Base-by-base conservation (phyloP, 1,139 yeast genomes). In the Entelexis sorbosivorans region DNA sequence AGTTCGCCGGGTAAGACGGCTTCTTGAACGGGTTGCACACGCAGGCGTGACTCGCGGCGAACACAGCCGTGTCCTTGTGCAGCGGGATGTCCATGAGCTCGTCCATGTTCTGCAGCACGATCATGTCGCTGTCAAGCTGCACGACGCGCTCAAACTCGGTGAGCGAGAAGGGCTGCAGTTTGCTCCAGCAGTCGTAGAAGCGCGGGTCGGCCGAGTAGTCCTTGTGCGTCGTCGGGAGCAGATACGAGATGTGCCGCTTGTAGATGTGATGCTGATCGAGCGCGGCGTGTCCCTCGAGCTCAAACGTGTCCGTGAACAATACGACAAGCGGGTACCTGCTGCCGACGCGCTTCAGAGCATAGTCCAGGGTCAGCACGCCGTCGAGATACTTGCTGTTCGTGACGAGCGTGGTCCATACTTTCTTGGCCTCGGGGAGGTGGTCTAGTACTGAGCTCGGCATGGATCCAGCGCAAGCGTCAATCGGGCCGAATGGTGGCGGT, bases 21-120 rank as follows among this genome's bases (percentile, higher is more conserved):
- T 71, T 70, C 26, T 69, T 61, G 61, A 72, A 67, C 2, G 82
- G 81, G 56, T 77, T 77, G 63, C 81, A 77, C 20, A 75, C 77
- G 61, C 82, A 77, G 1, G 81, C 81, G 58, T 77, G 78, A n/a
- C 75, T 63, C 0, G 80, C 79, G 0, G 79, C 81, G 64, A 76
- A 76, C 2, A 68, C 69, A 3, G 61, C 62, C 20, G 61, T 59
- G 40, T 64, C 56, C 2, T 59, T 62, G 42, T 62, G 57, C 34
- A 74, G 61, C 17, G 65, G 64, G 32, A 75, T 49, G 14, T 70
- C 71, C 73, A 77, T 73, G 43, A 77, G 63, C 58, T 77, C 81
- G 62, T 77, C 82, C 75, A 77, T 75, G 58, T 77, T 76, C 48
- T 67, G 65, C 14, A 73, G 53, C 2, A 77, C 75, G 26, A 75